phyloP scores from a whole-genome alignment of 2,329 filamentous ascomycete genomes.

The Aspergillus transmontanensis region DNA sequence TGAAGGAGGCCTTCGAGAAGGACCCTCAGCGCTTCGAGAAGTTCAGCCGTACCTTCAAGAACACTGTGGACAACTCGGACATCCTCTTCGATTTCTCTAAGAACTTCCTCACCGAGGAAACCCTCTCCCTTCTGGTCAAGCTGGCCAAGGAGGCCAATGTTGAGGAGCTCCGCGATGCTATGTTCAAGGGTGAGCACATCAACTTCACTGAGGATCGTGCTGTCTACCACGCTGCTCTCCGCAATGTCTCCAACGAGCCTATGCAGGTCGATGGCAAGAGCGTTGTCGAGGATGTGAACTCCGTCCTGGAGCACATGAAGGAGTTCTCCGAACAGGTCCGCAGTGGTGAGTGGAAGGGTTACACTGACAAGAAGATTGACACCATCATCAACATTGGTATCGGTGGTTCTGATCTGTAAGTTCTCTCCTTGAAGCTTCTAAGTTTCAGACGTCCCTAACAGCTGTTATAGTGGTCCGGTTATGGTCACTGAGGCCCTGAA shows the following conservation, averaged over 20 bases:
- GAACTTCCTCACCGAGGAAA: slow-evolving; percentile 96
- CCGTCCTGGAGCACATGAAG: slow-evolving; percentile 95
- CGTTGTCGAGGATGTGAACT: slow-evolving; percentile 90
- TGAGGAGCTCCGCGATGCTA: slow-evolving; percentile 91
- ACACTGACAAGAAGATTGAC: slow-evolving; percentile 93
- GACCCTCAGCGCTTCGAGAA: slow-evolving; percentile 88
- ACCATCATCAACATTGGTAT: slow-evolving; percentile 98
- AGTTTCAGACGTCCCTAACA: slow-evolving; percentile 21
- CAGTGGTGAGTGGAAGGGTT: slow-evolving; percentile 95
- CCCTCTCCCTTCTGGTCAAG: slow-evolving; percentile 80
- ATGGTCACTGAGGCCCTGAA: slow-evolving; percentile 99
- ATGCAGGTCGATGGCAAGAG: slow-evolving; percentile 87
- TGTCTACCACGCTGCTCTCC: slow-evolving; percentile 91
- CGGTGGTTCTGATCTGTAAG: slow-evolving; percentile 95
- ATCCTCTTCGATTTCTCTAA: slow-evolving; percentile 99
- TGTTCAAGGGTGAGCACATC: slow-evolving; percentile 98
- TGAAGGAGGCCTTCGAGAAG: slow-evolving; percentile 89
- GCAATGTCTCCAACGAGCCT: slow-evolving; percentile 81
- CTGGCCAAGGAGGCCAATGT: slow-evolving; percentile 88
- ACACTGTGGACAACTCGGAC: slow-evolving; percentile 75
- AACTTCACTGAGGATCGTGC: slow-evolving; percentile 98
- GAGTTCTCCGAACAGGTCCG: slow-evolving; percentile 94
- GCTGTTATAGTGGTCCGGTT: slow-evolving; percentile 73
- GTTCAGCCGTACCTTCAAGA: slow-evolving; percentile 83
- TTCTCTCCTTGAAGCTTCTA: slow-evolving; percentile 23